phyloP scores from a whole-genome alignment of 495 filamentous ascomycete genomes.

The Neurospora sp. region DNA sequence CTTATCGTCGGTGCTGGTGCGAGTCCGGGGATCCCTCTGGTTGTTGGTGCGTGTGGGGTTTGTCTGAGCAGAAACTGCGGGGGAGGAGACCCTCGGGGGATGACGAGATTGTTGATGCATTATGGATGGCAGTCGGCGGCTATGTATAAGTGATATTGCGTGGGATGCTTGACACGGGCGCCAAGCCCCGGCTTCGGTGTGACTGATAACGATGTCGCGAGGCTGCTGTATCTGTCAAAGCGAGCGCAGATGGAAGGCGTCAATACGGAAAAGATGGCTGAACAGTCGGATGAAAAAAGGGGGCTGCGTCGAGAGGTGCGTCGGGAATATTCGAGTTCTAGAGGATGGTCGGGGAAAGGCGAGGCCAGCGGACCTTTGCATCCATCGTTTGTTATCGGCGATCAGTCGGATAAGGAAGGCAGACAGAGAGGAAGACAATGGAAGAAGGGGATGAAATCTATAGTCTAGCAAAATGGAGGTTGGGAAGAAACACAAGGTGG shows the following conservation, averaged over 20 bases:
- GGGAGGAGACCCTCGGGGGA: conserved; percentile 52
- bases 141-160: neutral
- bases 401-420: neutral
- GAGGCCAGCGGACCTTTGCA: conserved; percentile 14
- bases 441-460: neutral
- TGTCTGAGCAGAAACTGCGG: conserved; percentile 54
- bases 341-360: neutral
- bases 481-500: neutral
- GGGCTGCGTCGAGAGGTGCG: neutral
- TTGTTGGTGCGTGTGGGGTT: conserved; percentile 63
- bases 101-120: conserved; percentile 85
- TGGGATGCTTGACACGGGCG: neutral
- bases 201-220: neutral
- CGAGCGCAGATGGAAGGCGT: neutral
- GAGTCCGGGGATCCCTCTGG: conserved; percentile 45
- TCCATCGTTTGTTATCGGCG: conserved; percentile 17
- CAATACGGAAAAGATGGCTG: neutral
- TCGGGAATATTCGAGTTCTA: neutral
- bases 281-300: neutral
- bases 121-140: conserved; percentile 1
- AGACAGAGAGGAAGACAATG: neutral
- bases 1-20: conserved; percentile 26
- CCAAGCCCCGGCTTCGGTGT: neutral
- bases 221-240: neutral
- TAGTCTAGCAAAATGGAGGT: conserved; percentile 1